These are phyloP conservation scores for Talaromyces funiculosus DNA, from an alignment of 2,329 filamentous ascomycete species.

Conservation along the genomic window DNA sequence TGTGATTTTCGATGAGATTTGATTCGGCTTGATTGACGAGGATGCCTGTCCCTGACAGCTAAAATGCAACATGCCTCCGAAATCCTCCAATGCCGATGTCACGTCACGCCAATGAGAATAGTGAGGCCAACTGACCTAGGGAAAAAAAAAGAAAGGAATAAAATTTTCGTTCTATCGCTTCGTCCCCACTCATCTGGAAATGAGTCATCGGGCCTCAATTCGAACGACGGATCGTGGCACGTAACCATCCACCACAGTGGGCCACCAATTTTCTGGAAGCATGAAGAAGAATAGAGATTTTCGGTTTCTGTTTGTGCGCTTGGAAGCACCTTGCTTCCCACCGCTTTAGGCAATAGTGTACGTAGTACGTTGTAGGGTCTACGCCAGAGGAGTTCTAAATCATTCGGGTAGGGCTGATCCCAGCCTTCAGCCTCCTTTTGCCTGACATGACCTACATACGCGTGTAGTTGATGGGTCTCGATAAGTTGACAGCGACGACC, in stretches of 20 bases:
- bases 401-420: conserved; percentile 1
- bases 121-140: neutral
- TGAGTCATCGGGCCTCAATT: conserved; percentile 14
- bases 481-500: neutral
- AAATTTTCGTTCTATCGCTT: neutral
- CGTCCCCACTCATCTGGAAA: conserved; percentile 5
- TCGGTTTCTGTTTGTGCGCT: neutral
- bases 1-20: neutral
- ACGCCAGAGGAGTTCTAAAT: neutral
- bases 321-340: neutral
- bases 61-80: conserved; percentile 2
- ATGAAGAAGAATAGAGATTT: neutral
- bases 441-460: neutral
- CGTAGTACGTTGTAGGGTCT: neutral
- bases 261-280: conserved; percentile 12
- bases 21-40: no score
- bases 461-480: no score
- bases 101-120: neutral
- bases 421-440: neutral
- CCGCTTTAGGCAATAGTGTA: neutral
- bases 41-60: conserved; percentile 7
- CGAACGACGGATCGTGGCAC: neutral
- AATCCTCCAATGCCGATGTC: neutral
- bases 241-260: conserved; percentile 10
- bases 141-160: neutral